phyloP scores from a whole-genome alignment of 2,329 filamentous ascomycete species.

The Thielaviopsis punctulata region DNA sequence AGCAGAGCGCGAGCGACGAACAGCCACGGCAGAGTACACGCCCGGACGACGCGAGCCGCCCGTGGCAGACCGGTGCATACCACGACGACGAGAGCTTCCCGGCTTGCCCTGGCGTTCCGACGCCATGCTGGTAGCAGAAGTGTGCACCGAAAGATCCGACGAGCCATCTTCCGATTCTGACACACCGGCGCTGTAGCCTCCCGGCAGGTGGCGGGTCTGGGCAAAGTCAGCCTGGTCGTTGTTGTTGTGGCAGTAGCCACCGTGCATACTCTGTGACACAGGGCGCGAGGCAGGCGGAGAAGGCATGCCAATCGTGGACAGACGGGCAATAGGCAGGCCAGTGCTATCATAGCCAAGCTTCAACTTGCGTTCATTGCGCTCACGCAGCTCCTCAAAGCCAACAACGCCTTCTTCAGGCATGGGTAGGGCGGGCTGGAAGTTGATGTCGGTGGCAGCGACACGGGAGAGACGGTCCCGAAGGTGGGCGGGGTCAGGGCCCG shows the following conservation, averaged over 20 bases:
- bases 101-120: not conserved
- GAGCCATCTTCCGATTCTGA: constrained; percentile 4
- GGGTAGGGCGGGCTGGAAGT: constrained; percentile 8
- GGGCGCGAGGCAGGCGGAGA: constrained; percentile 7
- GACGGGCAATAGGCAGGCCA: constrained; percentile 9
- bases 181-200: not conserved
- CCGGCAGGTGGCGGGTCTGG: not conserved
- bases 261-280: constrained; percentile 5
- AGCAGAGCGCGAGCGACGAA: constrained; percentile 1
- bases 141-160: constrained; percentile 2
- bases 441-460: constrained; percentile 4
- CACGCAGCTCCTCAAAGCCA: constrained; percentile 9
- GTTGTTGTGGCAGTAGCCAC: not conserved
- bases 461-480: constrained; percentile 9
- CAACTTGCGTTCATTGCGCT: constrained; percentile 7
- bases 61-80: not conserved
- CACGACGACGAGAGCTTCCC: not conserved
- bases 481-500: constrained; percentile 5
- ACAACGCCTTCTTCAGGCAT: constrained; percentile 10
- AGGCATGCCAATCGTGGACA: constrained; percentile 9
- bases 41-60: not conserved
- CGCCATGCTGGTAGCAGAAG: constrained; percentile 1
- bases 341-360: constrained; percentile 9
- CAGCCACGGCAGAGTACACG: not conserved
- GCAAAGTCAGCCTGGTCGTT: no score